Evolutionary conservation across 179 eudicot genomes (phyloP), one percentile per base, ranked within the genome.

Genomic region (Corrigiola litoralis): DNA sequence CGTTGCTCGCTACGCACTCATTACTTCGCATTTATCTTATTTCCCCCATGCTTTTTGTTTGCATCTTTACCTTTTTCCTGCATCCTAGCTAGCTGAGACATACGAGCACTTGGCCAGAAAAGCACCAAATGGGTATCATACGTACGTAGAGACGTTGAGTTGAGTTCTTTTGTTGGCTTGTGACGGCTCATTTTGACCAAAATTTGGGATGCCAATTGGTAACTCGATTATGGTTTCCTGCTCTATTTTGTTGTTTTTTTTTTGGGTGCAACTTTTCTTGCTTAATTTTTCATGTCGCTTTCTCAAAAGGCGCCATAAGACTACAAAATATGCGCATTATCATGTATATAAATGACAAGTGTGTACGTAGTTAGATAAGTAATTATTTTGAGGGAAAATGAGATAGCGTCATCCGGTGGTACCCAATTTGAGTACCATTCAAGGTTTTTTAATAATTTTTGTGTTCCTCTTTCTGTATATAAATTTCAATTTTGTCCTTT

Each of bases 111-210:
- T 61, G 77, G 72, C 72, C 67, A 5, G 40, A 29, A 73, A 61
- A 2, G 45, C 52, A 21, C 63, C 68, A 67, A 58, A 38, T 68
- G n/a, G n/a, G n/a, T n/a, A n/a, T n/a, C n/a, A n/a, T n/a, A n/a
- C n/a, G 45, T 24, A 49, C 48, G 37, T 44, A 51, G 51, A 45
- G 11, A 12, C 2, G 32, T 47, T n/a, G n/a, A n/a, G n/a, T 25
- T 34, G 23, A 25, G n/a, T 33, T 16, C 23, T 31, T 37, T 66
- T 59, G 56, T 66, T 40, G 61, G 46, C 44, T 66, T n/a, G 21
- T 61, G 52, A n/a, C 49, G 63, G 21, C 32, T 66, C 41, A 38
- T 27, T 44, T 67, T 67, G 72, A 72, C 76, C 67, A 58, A 24
- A 4, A 24, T 60, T 52, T 68, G 37, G 1, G 36, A 61, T 58